Evolutionary conservation across 306 rosid genomes (phyloP), one percentile per base, ranked within the genome.

Genomic region (Quercus rubra): DNA sequence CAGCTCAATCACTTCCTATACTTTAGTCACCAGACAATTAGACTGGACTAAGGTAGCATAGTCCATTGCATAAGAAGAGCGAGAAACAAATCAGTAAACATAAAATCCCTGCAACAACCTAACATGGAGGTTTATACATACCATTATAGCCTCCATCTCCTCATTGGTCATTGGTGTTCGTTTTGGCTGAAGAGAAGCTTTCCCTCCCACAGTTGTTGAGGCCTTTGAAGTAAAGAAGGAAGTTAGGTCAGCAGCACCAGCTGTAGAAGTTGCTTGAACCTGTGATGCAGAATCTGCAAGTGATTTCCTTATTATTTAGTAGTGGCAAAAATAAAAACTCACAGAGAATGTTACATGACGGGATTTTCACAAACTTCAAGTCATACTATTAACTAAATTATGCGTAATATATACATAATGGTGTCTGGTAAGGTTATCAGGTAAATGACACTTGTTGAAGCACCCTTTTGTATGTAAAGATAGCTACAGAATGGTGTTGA

Each of bases 101-200:
- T 25, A 43, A 51, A 23, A 52, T 52, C 20, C 5, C 59, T 25
- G 61, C 46, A 79, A 76, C 52, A 75, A 72, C 62, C 41, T 23
- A 23, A 43, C 35, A 61, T 61, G 77, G 33, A 82, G 30, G 55
- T 74, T 78, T 63, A 54, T 63, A 80, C 91, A 63, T 88, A 94
- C 99, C 99, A 94, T 75, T 87, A 94, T 67, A 79, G 97, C 95
- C 72, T 94, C 99, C 73, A 94, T 94, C 90, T 94, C 99, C 73
- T 92, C 92, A 2, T 91, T 82, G 74, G 97, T 84, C 21, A 94
- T 74, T 0, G 95, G 99, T 74, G 93, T 92, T 90, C 99, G 89
- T 82, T 88, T 88, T 55, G 97, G 99, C 79, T 94, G 99, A 84
- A 84, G 90, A 81, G 99, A 94, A 76, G 99, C 97, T 80, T 94